Evolutionary conservation across 2,329 filamentous ascomycete genomes (phyloP).

Genomic region (Alternaria viburni): DNA sequence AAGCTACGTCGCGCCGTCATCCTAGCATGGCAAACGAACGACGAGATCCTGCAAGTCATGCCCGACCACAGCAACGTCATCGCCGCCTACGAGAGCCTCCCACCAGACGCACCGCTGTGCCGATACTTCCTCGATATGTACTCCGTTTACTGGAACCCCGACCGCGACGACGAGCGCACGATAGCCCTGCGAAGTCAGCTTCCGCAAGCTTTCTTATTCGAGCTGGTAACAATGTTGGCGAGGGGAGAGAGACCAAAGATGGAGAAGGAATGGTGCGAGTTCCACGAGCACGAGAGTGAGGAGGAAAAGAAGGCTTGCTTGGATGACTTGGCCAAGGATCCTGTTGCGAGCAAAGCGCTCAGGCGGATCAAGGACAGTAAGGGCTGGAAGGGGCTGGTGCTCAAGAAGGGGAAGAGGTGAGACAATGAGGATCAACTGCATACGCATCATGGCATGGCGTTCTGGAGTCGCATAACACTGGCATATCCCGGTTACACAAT

Average conservation of each 20-base stretch:
- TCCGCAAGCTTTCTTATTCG: constrained; percentile 44
- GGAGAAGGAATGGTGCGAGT: constrained; percentile 47
- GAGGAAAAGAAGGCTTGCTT: constrained; percentile 41
- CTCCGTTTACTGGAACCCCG: constrained; percentile 45
- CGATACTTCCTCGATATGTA: constrained; percentile 48
- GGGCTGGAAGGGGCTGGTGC: constrained; percentile 45
- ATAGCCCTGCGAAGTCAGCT: constrained; percentile 40
- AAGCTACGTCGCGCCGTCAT: constrained; percentile 41
- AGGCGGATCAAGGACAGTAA: constrained; percentile 44
- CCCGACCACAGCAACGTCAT: constrained; percentile 48
- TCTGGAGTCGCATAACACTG: neutral
- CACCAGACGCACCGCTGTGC: constrained; percentile 39
- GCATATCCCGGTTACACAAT: neutral
- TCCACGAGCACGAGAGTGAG: constrained; percentile 45
- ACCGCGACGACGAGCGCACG: constrained; percentile 40
- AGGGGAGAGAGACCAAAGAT: constrained; percentile 43
- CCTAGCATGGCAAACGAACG: constrained; percentile 45
- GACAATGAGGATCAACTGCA: neutral
- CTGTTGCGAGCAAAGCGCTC: constrained; percentile 37
- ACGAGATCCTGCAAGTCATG: constrained; percentile 46
- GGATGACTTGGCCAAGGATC: constrained; percentile 40
- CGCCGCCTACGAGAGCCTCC: constrained; percentile 40
- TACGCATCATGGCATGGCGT: neutral
- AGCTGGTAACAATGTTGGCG: constrained; percentile 42
- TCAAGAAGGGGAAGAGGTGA: constrained; percentile 46